These are phyloP conservation scores for Pascua sp. DNA, from an alignment of 1,284 basidiomycete species.

Conservation along the genomic window DNA sequence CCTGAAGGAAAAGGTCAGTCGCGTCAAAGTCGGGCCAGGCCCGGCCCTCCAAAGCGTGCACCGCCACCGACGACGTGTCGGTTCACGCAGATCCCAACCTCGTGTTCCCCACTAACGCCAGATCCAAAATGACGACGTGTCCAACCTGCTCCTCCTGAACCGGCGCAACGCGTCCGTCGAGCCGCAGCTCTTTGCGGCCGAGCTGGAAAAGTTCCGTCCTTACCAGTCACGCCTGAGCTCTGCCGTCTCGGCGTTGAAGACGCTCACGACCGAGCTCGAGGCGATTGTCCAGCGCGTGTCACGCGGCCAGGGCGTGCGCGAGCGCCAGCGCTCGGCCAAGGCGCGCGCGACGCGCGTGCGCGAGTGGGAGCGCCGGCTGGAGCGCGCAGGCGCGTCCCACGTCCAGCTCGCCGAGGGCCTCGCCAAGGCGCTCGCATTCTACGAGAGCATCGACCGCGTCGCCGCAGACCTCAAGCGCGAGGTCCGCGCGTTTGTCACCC, in stretches of 20 bases:
- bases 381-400: constrained; percentile 71
- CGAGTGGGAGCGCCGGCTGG: constrained; percentile 68
- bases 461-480: constrained; percentile 61
- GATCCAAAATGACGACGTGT: constrained; percentile 96
- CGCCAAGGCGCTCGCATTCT: constrained; percentile 83
- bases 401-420: constrained; percentile 82
- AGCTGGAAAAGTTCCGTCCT: constrained; percentile 92
- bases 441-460: constrained; percentile 72
- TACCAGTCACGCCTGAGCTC: constrained; percentile 77
- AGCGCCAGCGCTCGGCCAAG: constrained; percentile 72
- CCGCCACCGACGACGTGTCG: too few relatives aligned
- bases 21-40: too few relatives aligned
- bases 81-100: not conserved
- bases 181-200: constrained; percentile 80
- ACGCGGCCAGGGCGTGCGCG: constrained; percentile 65
- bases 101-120: constrained; percentile 38
- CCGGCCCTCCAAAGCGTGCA: too few relatives aligned
- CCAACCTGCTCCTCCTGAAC: constrained; percentile 87
- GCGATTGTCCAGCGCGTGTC: constrained; percentile 69
- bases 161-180: constrained; percentile 80
- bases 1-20: constrained; percentile 66
- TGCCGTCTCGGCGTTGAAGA: constrained; percentile 72
- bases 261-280: constrained; percentile 66
- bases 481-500: constrained; percentile 61
- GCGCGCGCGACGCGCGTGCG: constrained; percentile 64